phyloP scores from a whole-genome alignment of 2,329 filamentous ascomycete genomes.

The Myriosclerotinia scirpicola region DNA sequence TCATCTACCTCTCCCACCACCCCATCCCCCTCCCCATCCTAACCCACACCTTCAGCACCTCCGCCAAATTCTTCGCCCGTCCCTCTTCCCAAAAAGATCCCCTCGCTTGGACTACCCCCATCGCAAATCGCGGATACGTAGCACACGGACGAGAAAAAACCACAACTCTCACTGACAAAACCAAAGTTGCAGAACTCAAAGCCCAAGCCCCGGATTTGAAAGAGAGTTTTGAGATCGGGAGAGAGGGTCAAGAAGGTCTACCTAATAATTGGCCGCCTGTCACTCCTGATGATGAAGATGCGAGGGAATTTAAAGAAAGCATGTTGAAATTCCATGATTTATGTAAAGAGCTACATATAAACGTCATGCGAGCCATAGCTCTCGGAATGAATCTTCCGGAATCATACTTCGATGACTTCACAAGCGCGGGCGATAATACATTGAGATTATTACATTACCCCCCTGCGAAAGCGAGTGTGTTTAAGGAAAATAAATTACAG shows the following conservation, averaged over 20 bases:
- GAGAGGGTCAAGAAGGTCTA: constrained; percentile 56
- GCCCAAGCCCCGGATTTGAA: constrained; percentile 61
- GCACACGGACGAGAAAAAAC: constrained; percentile 43
- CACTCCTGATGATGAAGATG: constrained; percentile 49
- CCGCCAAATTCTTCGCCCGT: constrained; percentile 69
- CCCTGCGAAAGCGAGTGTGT: constrained; percentile 46
- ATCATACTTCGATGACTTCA: constrained; percentile 73
- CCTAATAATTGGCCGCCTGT: constrained; percentile 77
- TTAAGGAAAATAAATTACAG: constrained; percentile 52
- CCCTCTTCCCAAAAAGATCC: constrained; percentile 58
- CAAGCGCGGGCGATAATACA: constrained; percentile 64
- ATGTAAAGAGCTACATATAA: constrained; percentile 71
- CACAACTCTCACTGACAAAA: constrained; percentile 29
- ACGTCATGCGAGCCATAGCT: constrained; percentile 83
- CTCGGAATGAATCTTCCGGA: constrained; percentile 74
- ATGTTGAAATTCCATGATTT: constrained; percentile 75
- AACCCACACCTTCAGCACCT: constrained; percentile 62
- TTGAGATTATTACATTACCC: constrained; percentile 62
- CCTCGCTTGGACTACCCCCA: constrained; percentile 69
- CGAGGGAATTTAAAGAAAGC: constrained; percentile 62
- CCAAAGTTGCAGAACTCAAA: constrained; percentile 50
- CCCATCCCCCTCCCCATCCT: constrained; percentile 63
- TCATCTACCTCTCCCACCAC: constrained; percentile 84
- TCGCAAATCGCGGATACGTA: constrained; percentile 74
- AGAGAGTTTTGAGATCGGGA: constrained; percentile 64